Conservation (phyloP, 495 filamentous ascomycete genomes). For the Aspergillus cristatus region DNA sequence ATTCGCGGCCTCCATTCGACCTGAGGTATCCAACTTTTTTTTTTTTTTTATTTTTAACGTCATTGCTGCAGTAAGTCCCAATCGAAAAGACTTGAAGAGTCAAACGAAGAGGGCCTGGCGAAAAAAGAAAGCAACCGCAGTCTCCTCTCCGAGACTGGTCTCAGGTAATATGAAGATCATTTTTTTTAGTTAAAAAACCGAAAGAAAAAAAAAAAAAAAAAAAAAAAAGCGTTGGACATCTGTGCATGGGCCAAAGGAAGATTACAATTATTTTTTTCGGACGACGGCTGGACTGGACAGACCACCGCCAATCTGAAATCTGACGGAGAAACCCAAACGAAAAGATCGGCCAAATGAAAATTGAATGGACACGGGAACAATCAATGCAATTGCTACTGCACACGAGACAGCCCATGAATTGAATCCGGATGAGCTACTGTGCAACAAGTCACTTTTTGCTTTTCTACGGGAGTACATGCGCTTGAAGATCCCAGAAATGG, state of each 20-base stretch:
- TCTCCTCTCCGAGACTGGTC: too few relatives aligned
- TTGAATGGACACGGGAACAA: too few relatives aligned
- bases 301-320: too few relatives aligned
- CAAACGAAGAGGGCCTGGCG: constrained; percentile 4
- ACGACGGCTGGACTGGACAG: too few relatives aligned
- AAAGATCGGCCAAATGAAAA: not conserved
- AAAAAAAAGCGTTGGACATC: constrained; percentile 26
- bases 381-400: too few relatives aligned
- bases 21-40: not conserved
- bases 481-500: too few relatives aligned
- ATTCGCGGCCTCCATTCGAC: not conserved
- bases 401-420: too few relatives aligned
- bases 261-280: constrained; percentile 3
- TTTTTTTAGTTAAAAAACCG: not conserved
- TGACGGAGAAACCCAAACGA: constrained; percentile 1
- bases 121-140: constrained; percentile 9
- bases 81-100: not conserved
- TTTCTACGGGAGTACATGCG: too few relatives aligned
- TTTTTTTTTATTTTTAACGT: constrained; percentile 4
- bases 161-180: too few relatives aligned
- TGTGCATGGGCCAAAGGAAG: constrained; percentile 18
- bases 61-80: too few relatives aligned
- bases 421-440: too few relatives aligned
- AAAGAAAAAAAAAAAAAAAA: constrained; percentile 3
- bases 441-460: too few relatives aligned